Base-by-base conservation (phyloP, 2,329 filamentous ascomycete species). In the Pseudocercospora vitis region DNA sequence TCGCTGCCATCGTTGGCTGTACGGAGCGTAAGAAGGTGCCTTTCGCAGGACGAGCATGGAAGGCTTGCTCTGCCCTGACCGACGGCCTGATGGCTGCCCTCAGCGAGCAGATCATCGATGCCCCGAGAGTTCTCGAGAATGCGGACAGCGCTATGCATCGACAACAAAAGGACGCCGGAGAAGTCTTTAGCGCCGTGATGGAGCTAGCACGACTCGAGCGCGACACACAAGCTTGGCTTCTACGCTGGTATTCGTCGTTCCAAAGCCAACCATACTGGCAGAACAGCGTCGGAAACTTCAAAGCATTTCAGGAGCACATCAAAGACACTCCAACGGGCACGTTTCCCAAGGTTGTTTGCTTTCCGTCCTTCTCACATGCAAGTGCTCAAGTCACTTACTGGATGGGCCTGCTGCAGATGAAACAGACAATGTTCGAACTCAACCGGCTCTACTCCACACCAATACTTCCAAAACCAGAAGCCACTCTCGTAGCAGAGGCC, bases 331-430 rank as follows among this genome's bases (percentile, higher is more conserved):
- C 49, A 3, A 6, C n/a, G 23, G 26, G 35, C 23, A 23, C 14
- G 6, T 52, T 52, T 14, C 24, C 39, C 5, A 52, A 52, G 28
- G 29, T 26, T 3, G 12, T 52, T 9, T 40, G 39, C 14, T 52
- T 52, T 26, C 28, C 49, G 18, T 46, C 49, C 18, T 52, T 52
- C 39, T 45, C 37, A 12, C 39, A 52, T 31, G 49, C 49, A 11
- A 52, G 49, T 33, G 49, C 49, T 8, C 49, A 52, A 24, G 39
- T 32, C 32, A 44, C 39, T 16, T 45, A 52, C 49, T 52, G 49
- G 49, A 46, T 52, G 7, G 23, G 44, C 12, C 50, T 53, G 3
- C 33, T 53, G 16, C 44, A 48, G 16, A 42, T 48, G 18, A 48
- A 53, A 23, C 18, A 42, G 14, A 48, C 50, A 2, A 32, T 53